phyloP scores from a whole-genome alignment of 1,139 yeast species.

The Saccharomycopsis hybrid region DNA sequence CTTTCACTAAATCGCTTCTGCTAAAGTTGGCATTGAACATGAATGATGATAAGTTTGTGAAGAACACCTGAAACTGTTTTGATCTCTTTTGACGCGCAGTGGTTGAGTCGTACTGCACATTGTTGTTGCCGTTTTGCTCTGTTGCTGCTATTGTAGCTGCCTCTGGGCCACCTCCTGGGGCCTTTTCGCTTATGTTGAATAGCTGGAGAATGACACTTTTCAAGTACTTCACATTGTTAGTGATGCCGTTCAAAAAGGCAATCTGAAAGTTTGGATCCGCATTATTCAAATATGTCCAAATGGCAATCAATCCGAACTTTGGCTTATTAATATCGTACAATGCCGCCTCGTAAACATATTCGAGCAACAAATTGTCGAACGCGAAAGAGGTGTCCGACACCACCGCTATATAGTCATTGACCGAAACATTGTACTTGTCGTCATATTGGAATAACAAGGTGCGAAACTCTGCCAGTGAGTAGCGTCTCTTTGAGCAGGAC shows the following conservation, averaged over 20 bases:
- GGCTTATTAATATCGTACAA: conserved; percentile 1
- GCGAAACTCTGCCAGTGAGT: conserved; percentile 2
- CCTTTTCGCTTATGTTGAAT: neutral
- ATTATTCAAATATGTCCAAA: neutral
- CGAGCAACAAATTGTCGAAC: conserved; percentile 1
- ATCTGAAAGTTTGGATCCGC: conserved; percentile 5
- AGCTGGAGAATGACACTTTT: neutral
- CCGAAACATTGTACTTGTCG: conserved; percentile 1
- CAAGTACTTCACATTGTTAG: neutral
- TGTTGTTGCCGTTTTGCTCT: neutral
- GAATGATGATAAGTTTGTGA: neutral
- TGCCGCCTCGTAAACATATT: conserved; percentile 1
- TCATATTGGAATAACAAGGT: conserved; percentile 8
- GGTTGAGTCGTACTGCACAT: neutral
- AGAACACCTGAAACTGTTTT: conserved; percentile 1
- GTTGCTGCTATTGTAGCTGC: neutral
- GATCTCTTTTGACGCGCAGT: neutral
- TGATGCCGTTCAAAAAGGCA: conserved; percentile 1
- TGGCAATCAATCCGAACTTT: conserved; percentile 5
- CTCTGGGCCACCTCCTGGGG: too few species aligned
- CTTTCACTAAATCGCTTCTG: conserved; percentile 3
- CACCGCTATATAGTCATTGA: conserved; percentile 4
- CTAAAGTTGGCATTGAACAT: neutral
- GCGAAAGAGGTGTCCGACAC: neutral
- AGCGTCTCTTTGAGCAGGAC: conserved; percentile 10